Conservation (phyloP, 768 basidiomycete species). For the Agrocybe praecox region DNA sequence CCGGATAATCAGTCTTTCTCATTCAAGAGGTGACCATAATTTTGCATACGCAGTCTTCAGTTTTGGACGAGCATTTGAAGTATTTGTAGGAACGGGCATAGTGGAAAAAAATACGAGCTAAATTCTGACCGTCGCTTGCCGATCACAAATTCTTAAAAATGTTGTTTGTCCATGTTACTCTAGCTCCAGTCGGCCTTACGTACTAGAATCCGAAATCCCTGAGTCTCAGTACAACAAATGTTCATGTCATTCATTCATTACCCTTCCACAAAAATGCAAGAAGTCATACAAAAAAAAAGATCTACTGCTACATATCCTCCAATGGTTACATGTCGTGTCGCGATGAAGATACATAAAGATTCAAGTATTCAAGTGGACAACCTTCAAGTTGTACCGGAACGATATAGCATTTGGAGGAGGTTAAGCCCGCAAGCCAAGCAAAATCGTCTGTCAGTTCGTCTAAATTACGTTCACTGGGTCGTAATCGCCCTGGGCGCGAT, state of each 20-base stretch:
- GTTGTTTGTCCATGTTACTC: conserved; percentile 20
- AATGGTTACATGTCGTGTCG: not conserved
- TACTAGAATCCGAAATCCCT: no score
- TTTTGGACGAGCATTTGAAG: conserved; percentile 37
- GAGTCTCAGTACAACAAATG: no score
- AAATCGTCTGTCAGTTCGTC: not conserved
- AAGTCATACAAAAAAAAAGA: not conserved
- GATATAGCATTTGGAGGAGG: not conserved
- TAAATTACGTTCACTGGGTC: not conserved
- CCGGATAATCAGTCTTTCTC: not conserved
- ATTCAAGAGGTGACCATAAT: not conserved
- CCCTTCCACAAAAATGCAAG: not conserved
- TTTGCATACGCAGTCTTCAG: conserved; percentile 59
- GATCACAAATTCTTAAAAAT: conserved; percentile 15
- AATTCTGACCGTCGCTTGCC: conserved; percentile 2
- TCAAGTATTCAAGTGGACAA: not conserved
- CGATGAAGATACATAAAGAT: not conserved
- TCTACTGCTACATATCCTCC: not conserved
- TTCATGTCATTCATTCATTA: not conserved
- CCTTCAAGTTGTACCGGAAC: not conserved
- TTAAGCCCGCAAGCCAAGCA: not conserved
- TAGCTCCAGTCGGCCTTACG: conserved; percentile 5
- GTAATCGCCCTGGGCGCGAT: not conserved
- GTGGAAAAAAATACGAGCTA: not conserved
- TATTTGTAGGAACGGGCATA: conserved; percentile 34